Base-by-base conservation (phyloP, 208 protist genomes). In the Leishmania tarentolae region DNA sequence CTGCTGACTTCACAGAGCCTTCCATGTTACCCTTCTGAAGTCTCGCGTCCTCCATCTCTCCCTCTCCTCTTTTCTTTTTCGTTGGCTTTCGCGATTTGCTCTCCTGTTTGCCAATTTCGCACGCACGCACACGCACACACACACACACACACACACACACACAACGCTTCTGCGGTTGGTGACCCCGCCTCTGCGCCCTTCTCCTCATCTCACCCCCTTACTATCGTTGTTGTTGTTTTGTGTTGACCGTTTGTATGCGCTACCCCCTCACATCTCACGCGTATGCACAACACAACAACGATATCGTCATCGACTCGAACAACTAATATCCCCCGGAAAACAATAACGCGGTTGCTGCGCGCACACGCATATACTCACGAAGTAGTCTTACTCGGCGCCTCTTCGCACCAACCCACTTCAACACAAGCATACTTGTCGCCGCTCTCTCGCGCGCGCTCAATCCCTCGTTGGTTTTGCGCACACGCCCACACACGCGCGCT, bases 381-480 rank as follows among this genome's bases (percentile, higher is more conserved):
- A 66, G 61, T 66, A 2, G 28, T 40, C 28, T 13, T 37, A 40
- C 19, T 66, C 31, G 61, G n/a, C 47, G 68, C 19, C 44, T 73
- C 3, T 52, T 42, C 44, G 42, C 68, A 35, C 68, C 42, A 73
- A 31, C n/a, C 13, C 66, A 76, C 35, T 52, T 75, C 77, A 6
- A 57, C 65, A 13, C 78, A 40, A 63, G 28, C 56, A 35, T 52
- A 40, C 76, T 66, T 74, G 28, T 79, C 65, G 78, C 52, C 42
- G 66, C 78, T 66, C 75, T 72, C 61, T 15, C 31, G 4, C 61
- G 35, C 61, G 61, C 61, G 40, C n/a, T 15, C 61, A 21, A 40
- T 66, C 15, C 8, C 61, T 35, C 61, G 31, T 66, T 66, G 61
- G 31, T 11, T 59, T 31, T 35, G 57, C 71, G 28, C 37, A 47